These are phyloP conservation scores for Dactylella cylindrospora DNA, from an alignment of 2,329 filamentous ascomycete genomes.

Conservation along the genomic window DNA sequence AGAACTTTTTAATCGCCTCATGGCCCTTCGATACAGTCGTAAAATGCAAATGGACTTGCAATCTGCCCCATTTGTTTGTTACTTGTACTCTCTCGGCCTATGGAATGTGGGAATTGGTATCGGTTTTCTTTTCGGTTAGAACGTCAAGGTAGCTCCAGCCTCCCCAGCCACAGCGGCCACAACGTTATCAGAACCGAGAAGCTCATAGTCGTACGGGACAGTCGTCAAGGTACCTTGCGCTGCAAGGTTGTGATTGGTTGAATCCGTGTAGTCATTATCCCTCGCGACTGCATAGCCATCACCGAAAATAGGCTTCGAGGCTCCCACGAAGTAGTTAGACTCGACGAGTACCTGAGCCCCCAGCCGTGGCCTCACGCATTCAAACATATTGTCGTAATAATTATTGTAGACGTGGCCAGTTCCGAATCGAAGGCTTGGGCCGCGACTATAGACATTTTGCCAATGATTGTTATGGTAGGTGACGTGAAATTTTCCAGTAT, in stretches of 20 bases:
- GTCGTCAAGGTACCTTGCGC: constrained; percentile 57
- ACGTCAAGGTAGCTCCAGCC: constrained; percentile 48
- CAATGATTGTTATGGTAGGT: constrained; percentile 70
- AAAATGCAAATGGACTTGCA: no score
- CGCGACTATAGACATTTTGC: constrained; percentile 65
- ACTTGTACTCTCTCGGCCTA: no score
- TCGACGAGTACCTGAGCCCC: constrained; percentile 62
- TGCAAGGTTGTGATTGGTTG: constrained; percentile 55
- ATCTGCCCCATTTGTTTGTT: no score
- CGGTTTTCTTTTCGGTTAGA: no score
- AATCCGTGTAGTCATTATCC: constrained; percentile 57
- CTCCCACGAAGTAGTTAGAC: constrained; percentile 58
- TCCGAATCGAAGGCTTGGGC: constrained; percentile 66
- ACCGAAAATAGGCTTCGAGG: constrained; percentile 54
- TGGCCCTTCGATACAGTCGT: no score
- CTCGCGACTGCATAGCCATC: constrained; percentile 55
- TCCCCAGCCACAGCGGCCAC: constrained; percentile 53
- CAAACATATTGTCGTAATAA: constrained; percentile 55
- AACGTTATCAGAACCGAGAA: constrained; percentile 58
- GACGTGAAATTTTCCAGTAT: constrained; percentile 63
- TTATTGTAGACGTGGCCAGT: constrained; percentile 62
- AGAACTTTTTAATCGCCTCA: no score
- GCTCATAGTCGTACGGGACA: constrained; percentile 59
- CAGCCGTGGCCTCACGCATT: constrained; percentile 61
- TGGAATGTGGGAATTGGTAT: no score